Conservation (phyloP, 148 eudicot genomes). For the Pouteria glomerata region DNA sequence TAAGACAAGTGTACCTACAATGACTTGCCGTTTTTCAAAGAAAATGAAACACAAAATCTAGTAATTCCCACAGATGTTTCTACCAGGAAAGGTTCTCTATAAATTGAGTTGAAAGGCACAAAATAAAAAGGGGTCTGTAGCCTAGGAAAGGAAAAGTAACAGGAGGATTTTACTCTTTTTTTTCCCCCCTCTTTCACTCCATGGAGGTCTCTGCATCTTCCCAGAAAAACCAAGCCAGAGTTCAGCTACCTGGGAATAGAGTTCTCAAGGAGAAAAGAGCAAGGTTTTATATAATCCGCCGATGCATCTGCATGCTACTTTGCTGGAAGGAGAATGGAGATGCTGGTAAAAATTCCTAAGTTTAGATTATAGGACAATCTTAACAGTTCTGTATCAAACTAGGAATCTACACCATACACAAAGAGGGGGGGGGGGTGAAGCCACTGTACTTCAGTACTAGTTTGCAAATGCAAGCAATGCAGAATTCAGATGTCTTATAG, state of each 20-base stretch:
- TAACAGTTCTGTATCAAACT: background rate
- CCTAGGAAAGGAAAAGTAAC: background rate
- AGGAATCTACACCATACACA: background rate
- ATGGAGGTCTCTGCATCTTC: conserved; percentile 8
- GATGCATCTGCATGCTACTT: conserved; percentile 2
- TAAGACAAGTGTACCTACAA: background rate
- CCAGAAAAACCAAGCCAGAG: background rate
- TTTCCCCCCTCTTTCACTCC: background rate
- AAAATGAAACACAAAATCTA: background rate
- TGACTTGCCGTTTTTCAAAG: background rate
- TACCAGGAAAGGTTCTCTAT: background rate
- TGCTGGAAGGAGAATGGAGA: conserved; percentile 6
- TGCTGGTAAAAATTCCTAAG: background rate
- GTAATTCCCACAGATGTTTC: background rate
- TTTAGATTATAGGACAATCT: background rate
- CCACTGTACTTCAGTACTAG: background rate
- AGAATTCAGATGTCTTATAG: background rate
- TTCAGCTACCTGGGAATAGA: background rate
- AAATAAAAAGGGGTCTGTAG: background rate
- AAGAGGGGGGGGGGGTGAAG: background rate
- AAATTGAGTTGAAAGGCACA: background rate
- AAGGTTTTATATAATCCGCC: background rate
- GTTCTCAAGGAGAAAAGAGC: conserved; percentile 2
- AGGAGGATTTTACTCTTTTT: too few species aligned
- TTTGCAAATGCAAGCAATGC: background rate